Evolutionary conservation across 768 basidiomycete genomes (phyloP), one percentile per base, ranked within the genome.

Genomic region (Dendrothele bispora): DNA sequence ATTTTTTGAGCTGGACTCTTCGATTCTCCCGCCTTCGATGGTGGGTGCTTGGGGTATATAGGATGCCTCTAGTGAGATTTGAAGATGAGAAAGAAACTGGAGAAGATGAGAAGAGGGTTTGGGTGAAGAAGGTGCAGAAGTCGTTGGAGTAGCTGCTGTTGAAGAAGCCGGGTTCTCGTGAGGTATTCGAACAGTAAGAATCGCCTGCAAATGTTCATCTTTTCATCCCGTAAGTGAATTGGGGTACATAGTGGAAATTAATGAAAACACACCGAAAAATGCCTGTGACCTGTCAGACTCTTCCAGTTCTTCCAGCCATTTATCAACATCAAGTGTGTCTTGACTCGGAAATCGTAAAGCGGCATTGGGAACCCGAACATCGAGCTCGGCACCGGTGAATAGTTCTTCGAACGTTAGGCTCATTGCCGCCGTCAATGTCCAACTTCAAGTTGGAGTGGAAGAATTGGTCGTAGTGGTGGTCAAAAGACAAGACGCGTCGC

Each of bases 331-430:
- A n/a, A n/a, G n/a, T n/a, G n/a, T n/a, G 8, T 21, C 10, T 4
- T 28, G 27, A 47, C 37, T 28, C 18, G 46, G 46, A 47, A 39
- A 39, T n/a, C 14, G 24, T 29, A 39, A 22, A 14, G 22, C 34
- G 17, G 46, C 38, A 24, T 47, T 38, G 2, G 46, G 46, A 24
- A 47, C 46, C n/a, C 38, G 17, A 20, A 47, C 46, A 30, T 47
- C 46, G 24, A 47, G 22, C n/a, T 39, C 46, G 4, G 38, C 22
- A 14, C 34, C 35, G 17, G 46, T 39, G 28, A 47, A 47, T 5
- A 47, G 46, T 20, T 47, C 46, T 18, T 39, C 24, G 27, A 47
- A 47, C 17, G 44, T n/a, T n/a, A n/a, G n/a, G n/a, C n/a, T n/a
- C n/a, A n/a, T n/a, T n/a, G n/a, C n/a, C n/a, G n/a, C n/a, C n/a